phyloP scores from a whole-genome alignment of 225 moss, liverwort and hornwort species.

The Physcomitrellopsis africana region DNA sequence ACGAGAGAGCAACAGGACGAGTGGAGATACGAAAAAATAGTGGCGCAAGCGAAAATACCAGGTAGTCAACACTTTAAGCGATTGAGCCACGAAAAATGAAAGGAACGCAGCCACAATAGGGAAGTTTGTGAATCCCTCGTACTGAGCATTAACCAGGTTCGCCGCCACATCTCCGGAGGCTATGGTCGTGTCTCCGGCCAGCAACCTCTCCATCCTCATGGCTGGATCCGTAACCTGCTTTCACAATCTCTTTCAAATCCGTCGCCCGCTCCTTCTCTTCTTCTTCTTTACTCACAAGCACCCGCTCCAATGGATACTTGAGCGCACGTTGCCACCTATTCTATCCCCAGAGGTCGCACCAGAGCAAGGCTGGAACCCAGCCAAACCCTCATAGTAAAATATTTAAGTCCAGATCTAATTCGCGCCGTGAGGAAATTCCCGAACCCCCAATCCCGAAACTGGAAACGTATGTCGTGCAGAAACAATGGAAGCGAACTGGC shows the following conservation, averaged over 20 bases:
- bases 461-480: no score
- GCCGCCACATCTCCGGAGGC: constrained; percentile 41
- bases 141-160: constrained; percentile 52
- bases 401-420: no score
- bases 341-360: neutral
- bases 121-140: constrained; percentile 76
- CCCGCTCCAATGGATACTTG: neutral
- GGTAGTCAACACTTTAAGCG: constrained; percentile 93
- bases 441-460: no score
- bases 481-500: no score
- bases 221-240: neutral
- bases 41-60: constrained; percentile 69
- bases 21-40: constrained; percentile 17
- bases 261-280: neutral
- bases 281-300: neutral
- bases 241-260: neutral
- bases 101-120: constrained; percentile 92
- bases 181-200: constrained; percentile 41
- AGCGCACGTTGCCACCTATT: neutral
- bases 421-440: no score
- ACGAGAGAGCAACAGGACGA: constrained; percentile 21
- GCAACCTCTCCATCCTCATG: constrained; percentile 56
- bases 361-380: neutral
- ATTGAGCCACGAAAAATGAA: constrained; percentile 89
- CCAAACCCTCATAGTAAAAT: neutral